Conservation (phyloP, 495 filamentous ascomycete genomes). For the Daldinia bambusicola region DNA sequence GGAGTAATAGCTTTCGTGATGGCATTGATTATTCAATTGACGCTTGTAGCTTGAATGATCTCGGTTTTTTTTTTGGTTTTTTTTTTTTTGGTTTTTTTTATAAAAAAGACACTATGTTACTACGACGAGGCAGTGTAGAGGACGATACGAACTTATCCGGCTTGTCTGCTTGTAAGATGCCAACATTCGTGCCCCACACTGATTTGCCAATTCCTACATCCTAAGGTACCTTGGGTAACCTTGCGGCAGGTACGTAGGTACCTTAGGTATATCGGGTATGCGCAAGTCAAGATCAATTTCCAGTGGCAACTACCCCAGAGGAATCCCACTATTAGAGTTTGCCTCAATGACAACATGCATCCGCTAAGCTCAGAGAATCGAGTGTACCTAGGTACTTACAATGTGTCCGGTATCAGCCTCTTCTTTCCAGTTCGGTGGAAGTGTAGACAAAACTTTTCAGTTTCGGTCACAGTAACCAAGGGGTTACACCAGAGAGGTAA, state of each 20-base stretch:
- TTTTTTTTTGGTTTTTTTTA: too few species aligned
- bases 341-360: slow-evolving; percentile 5
- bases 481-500: not conserved
- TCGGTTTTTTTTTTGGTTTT: too few species aligned
- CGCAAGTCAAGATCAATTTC: not conserved
- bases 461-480: not conserved
- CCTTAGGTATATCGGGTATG: too few species aligned
- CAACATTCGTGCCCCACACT: too few species aligned
- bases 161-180: too few species aligned
- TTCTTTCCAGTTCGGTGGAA: not conserved
- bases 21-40: not conserved
- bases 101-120: not conserved
- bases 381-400: not conserved
- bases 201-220: too few species aligned
- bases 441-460: not conserved
- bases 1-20: not conserved
- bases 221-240: too few species aligned
- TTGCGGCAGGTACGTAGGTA: too few species aligned
- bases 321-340: not conserved
- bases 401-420: not conserved
- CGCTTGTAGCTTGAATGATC: not conserved
- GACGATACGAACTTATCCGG: too few species aligned
- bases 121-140: not conserved
- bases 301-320: not conserved
- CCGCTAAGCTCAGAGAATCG: not conserved